Conservation (phyloP, 352 stramenopile genomes). For the Phytophthora idaei region DNA sequence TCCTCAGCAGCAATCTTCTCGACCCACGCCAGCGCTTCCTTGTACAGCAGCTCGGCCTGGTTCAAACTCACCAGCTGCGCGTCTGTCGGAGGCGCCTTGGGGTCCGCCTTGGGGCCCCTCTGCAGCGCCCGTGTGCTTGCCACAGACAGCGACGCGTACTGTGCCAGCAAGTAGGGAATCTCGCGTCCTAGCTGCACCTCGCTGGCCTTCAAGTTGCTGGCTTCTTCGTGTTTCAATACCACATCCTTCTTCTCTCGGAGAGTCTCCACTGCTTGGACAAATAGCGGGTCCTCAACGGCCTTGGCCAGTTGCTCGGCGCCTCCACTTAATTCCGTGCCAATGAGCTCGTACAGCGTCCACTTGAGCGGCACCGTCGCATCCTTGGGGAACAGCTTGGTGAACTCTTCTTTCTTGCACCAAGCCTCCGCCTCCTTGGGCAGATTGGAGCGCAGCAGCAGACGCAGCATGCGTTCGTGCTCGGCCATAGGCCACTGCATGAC, state of each 20-base stretch:
- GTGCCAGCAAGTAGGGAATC: constrained; percentile 72
- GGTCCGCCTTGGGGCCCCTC: constrained; percentile 28
- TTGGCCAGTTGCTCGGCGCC: constrained; percentile 45
- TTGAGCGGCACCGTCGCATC: constrained; percentile 71
- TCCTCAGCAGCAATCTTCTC: constrained; percentile 52
- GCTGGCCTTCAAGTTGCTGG: constrained; percentile 41
- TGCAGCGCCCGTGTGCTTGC: constrained; percentile 48
- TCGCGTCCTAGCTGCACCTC: constrained; percentile 64
- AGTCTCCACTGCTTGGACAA: constrained; percentile 59
- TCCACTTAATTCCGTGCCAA: constrained; percentile 53
- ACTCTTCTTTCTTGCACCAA: constrained; percentile 68
- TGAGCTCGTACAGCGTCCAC: constrained; percentile 75
- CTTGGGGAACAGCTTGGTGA: constrained; percentile 55
- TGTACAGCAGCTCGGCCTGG: constrained; percentile 73
- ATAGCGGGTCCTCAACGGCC: constrained; percentile 60
- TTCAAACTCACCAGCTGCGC: constrained; percentile 54
- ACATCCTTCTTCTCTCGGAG: constrained; percentile 68
- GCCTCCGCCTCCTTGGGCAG: constrained; percentile 44
- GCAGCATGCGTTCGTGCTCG: constrained; percentile 76
- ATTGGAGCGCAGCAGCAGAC: constrained; percentile 63
- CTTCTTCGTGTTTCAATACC: constrained; percentile 56
- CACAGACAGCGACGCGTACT: constrained; percentile 70
- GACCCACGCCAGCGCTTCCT: constrained; percentile 68
- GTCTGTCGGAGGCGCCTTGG: constrained; percentile 36
- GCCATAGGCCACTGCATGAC: constrained; percentile 72